Evolutionary conservation across 2,329 filamentous ascomycete species (phyloP), one percentile per base, ranked within the genome.

Genomic region (Lecanicillium sp.): DNA sequence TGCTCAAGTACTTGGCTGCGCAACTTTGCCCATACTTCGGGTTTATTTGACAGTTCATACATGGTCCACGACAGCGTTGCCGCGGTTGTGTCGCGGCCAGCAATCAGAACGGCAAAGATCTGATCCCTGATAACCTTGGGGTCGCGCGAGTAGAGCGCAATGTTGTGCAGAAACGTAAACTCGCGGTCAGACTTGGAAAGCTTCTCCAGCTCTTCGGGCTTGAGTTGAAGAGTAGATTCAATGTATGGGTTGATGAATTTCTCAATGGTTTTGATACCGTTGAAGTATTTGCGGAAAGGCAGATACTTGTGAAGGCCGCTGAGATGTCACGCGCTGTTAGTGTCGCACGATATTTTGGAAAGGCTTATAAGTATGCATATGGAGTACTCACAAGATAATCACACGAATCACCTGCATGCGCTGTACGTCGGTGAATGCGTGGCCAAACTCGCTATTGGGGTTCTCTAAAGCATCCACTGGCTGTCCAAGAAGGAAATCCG

Each of bases 61-160:
- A 95, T 71, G 27, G 76, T 70, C 82, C 87, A 95, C 0, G 80
- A 84, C 1, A 96, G 70, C 0, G 85, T 87, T 11, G 72, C 77
- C 20, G 88, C 88, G 0, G 89, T 95, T 12, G 88, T 95, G 59
- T 96, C 89, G 28, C 85, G 75, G 11, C 87, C 88, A 3, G 89
- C 89, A n/a, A 96, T 74, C 3, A 89, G 70, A 9, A 89, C 72
- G 9, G 79, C 77, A 33, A 87, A 74, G 29, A 88, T 68, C 54
- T 89, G 84, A 56, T 89, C 84, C 12, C 85, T 79, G 22, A 89
- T 71, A 9, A 82, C 69, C 22, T 68, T 68, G 1, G 64, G 61
- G 40, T 74, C 65, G 9, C 80, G 74, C 0, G 84, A 88, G 57
- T 79, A 81, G 11, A 70, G 69, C 13, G 82, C 83, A 9, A 90